Percentiles rank a stretch among this genome's conserved stretches.
Evolutionary conservation across 495 filamentous ascomycete species (phyloP).

Genomic region (Talaromyces ruber): DNA sequence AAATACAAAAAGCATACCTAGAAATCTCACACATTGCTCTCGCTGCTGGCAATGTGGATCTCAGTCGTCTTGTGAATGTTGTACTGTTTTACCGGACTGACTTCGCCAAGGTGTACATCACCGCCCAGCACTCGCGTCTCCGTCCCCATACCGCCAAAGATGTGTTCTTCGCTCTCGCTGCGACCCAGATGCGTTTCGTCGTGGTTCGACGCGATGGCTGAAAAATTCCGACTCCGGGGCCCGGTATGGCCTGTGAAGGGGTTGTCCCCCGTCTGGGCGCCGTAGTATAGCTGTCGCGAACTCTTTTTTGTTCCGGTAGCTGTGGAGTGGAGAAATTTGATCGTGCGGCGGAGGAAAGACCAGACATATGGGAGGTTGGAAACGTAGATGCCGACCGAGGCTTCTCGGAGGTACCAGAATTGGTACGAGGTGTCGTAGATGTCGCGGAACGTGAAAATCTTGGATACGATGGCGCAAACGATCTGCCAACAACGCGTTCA

Average conservation of each 20-base stretch:
- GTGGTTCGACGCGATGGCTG: background rate
- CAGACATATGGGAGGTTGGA: slow-evolving; percentile 41
- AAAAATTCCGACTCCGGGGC: background rate
- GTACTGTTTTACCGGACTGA: background rate
- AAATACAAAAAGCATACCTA: background rate
- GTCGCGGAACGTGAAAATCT: slow-evolving; percentile 34
- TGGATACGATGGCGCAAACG: slow-evolving; percentile 34
- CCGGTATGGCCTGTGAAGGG: background rate
- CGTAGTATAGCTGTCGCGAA: background rate
- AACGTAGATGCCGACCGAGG: slow-evolving; percentile 35
- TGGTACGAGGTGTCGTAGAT: slow-evolving; percentile 35
- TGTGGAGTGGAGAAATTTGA: background rate
- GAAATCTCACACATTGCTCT: background rate
- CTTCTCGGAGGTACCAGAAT: slow-evolving; percentile 43
- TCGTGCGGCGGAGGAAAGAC: slow-evolving; percentile 21
- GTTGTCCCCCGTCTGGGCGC: background rate
- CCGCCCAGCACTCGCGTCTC: background rate
- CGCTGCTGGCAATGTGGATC: background rate
- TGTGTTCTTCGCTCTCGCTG: background rate
- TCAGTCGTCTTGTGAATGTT: background rate
- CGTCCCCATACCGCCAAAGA: background rate
- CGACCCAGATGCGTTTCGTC: background rate
- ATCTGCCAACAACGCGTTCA: slow-evolving; percentile 10
- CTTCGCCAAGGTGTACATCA: background rate
- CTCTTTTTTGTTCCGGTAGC: background rate